phyloP scores from a whole-genome alignment of 495 filamentous ascomycete genomes.

The Daldinia childiae region DNA sequence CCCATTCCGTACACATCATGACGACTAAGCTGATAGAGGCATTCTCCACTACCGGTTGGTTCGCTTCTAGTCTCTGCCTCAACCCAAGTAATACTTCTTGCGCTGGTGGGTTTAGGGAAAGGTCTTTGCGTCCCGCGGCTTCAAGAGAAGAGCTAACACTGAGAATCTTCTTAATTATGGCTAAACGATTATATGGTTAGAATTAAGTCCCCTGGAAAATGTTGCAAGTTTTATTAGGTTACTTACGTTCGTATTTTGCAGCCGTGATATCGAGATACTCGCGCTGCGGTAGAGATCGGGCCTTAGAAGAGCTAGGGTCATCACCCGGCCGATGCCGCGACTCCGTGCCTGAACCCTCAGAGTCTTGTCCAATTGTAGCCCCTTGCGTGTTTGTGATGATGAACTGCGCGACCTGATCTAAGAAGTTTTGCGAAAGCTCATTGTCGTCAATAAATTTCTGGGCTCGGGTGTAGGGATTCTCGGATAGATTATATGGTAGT shows the following conservation, averaged over 20 bases:
- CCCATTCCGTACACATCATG: constrained; percentile 78
- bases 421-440: constrained; percentile 86
- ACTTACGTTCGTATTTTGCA: constrained; percentile 55
- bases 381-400: constrained; percentile 90
- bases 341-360: constrained; percentile 65
- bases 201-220: constrained; percentile 21
- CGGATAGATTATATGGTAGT: constrained; percentile 88
- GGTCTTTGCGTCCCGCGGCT: constrained; percentile 72
- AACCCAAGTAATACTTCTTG: constrained; percentile 65
- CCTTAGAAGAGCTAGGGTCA: constrained; percentile 52
- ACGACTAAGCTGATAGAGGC: constrained; percentile 66
- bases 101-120: constrained; percentile 77
- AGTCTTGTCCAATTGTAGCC: constrained; percentile 70
- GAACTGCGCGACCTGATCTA: constrained; percentile 94
- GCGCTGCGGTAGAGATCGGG: constrained; percentile 80
- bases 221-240: constrained; percentile 44
- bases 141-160: constrained; percentile 75
- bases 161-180: constrained; percentile 76
- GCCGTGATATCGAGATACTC: constrained; percentile 77
- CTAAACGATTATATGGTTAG: constrained; percentile 62
- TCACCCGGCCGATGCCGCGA: constrained; percentile 77
- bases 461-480: constrained; percentile 93
- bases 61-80: constrained; percentile 66
- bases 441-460: constrained; percentile 92
- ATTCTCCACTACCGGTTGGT: constrained; percentile 46